A percentile compares a stretch with the other conserved stretches of the same genome.
Conservation (phyloP, 1,284 basidiomycete species). For the Leucoagaricus sp. region DNA sequence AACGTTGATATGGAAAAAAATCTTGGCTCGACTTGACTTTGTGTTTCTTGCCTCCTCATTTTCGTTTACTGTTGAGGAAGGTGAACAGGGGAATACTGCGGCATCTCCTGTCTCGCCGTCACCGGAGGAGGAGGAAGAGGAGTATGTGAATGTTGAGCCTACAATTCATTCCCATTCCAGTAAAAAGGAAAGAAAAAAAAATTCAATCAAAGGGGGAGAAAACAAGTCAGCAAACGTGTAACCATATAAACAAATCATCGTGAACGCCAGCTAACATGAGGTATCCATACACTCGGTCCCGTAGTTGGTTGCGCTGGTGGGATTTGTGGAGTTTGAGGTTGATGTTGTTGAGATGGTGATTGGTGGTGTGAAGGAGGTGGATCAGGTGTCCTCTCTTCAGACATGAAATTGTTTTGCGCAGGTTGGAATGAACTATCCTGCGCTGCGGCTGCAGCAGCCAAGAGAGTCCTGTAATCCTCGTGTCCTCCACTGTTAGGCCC, state of each 20-base stretch:
- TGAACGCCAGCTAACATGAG: slow-evolving; percentile 3
- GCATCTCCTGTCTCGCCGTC: too few relatives aligned
- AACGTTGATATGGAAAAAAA: too few relatives aligned
- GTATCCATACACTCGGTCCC: slow-evolving; percentile 44
- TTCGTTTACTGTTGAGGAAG: too few relatives aligned
- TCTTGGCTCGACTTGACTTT: too few relatives aligned
- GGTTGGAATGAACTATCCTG: slow-evolving; percentile 48
- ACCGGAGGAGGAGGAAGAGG: not conserved
- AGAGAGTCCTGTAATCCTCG: slow-evolving; percentile 51
- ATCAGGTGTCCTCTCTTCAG: slow-evolving; percentile 52
- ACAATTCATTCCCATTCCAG: too few relatives aligned
- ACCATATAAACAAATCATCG: too few relatives aligned
- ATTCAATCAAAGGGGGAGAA: not conserved
- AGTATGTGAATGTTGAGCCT: too few relatives aligned
- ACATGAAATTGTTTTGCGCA: slow-evolving; percentile 57
- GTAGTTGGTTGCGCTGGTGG: too few relatives aligned
- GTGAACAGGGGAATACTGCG: too few relatives aligned
- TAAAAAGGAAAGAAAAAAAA: not conserved
- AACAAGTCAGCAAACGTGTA: not conserved
- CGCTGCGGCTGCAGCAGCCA: slow-evolving; percentile 56
- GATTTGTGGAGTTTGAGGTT: not conserved
- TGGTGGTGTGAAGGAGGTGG: not conserved
- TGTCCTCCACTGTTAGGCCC: not conserved
- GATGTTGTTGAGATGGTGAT: slow-evolving; percentile 24
- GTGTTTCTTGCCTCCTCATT: too few relatives aligned